A percentile compares a stretch with the other conserved stretches of the same genome.
These are phyloP conservation scores for Paraphaeosphaeria sporulosa DNA, from an alignment of 2,329 filamentous ascomycete species.

Conservation along the genomic window DNA sequence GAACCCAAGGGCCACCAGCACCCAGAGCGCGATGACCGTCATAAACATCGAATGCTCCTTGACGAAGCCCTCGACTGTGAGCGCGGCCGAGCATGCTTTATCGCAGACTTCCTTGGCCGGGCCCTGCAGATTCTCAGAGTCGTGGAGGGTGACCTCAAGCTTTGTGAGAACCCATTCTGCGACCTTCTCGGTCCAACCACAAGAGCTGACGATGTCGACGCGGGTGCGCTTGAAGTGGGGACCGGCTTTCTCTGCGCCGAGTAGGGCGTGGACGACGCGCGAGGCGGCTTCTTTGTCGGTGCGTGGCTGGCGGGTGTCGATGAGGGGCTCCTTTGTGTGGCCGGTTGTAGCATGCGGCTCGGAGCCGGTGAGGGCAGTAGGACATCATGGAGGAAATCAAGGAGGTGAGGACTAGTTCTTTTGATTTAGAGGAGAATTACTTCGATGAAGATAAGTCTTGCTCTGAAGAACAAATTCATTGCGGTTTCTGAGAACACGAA, in stretches of 20 bases:
- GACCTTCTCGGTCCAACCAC: slow-evolving; percentile 42
- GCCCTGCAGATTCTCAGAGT: slow-evolving; percentile 4
- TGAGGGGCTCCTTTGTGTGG: slow-evolving; percentile 26
- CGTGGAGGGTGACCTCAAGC: slow-evolving; percentile 26
- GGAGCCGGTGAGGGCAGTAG: slow-evolving; percentile 21
- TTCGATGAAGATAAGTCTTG: no score
- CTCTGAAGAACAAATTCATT: no score
- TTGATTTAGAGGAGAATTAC: no score
- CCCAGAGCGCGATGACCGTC: slow-evolving; percentile 39
- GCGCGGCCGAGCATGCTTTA: slow-evolving; percentile 30
- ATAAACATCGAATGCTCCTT: slow-evolving; percentile 38
- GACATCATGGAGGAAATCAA: no score
- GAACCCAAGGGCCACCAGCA: slow-evolving; percentile 43
- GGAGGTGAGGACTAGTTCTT: no score
- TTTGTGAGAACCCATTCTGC: slow-evolving; percentile 37
- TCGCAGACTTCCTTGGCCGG: slow-evolving; percentile 33
- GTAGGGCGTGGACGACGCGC: slow-evolving; percentile 28
- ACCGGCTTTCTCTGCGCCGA: slow-evolving; percentile 27
- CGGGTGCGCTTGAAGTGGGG: slow-evolving; percentile 28
- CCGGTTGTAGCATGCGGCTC: slow-evolving; percentile 4
- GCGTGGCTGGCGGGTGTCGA: slow-evolving; percentile 7
- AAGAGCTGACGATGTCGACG: slow-evolving; percentile 32
- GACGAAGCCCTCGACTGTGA: slow-evolving; percentile 36
- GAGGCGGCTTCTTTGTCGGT: slow-evolving; percentile 25
- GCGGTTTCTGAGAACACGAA: not conserved